Percentiles rank a stretch among this genome's conserved stretches.
These are phyloP conservation scores for Biscogniauxia marginata DNA, from an alignment of 2,329 filamentous ascomycete genomes.

Conservation along the genomic window DNA sequence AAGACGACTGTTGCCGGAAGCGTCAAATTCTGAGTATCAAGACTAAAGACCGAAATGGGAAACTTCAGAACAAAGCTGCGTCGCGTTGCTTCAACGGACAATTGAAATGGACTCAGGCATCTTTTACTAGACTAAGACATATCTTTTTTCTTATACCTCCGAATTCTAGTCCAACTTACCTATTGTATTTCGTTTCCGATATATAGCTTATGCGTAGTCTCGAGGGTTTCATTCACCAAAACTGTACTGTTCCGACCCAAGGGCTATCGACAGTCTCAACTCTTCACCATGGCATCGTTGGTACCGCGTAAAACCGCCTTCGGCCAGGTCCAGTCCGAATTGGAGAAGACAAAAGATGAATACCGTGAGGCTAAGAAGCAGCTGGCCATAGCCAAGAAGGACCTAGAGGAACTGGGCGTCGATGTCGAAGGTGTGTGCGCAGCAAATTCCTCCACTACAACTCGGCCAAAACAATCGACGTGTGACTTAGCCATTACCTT, in stretches of 20 bases:
- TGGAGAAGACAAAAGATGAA: constrained; percentile 2
- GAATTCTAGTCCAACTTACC: not conserved
- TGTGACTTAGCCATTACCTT: not conserved
- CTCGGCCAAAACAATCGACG: not conserved
- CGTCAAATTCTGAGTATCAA: constrained; percentile 1
- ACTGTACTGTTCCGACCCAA: not conserved
- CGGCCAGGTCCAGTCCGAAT: not conserved
- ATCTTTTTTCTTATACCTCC: not conserved
- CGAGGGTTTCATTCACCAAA: not conserved
- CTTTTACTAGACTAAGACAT: not conserved
- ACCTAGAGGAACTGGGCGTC: not conserved
- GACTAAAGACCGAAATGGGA: constrained; percentile 14
- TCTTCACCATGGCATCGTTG: not conserved
- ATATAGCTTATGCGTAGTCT: not conserved
- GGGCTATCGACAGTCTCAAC: not conserved
- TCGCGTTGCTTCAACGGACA: constrained; percentile 10
- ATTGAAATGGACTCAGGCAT: constrained; percentile 8
- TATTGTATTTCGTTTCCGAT: not conserved
- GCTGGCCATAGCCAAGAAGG: constrained; percentile 7
- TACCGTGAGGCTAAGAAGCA: constrained; percentile 2
- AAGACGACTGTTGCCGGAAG: constrained; percentile 4
- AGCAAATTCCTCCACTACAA: not conserved
- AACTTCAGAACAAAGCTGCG: constrained; percentile 15
- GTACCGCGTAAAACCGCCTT: not conserved
- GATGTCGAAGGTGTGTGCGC: constrained; percentile 5